These are phyloP conservation scores for Rhodotorula mucilaginosa DNA, from an alignment of 1,284 basidiomycete species.

Conservation along the genomic window DNA sequence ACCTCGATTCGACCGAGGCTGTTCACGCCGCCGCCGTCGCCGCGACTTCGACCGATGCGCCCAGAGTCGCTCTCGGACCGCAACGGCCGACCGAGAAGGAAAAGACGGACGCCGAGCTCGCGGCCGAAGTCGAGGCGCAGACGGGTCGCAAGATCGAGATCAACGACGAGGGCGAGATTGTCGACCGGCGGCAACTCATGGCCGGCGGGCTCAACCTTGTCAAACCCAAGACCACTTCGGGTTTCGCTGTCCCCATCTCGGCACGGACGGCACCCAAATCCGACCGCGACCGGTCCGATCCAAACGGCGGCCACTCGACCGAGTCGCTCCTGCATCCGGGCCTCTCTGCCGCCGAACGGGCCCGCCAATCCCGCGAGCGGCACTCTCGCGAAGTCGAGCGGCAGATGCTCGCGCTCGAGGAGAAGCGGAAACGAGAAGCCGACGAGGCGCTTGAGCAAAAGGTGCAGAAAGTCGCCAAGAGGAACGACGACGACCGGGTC, in stretches of 20 bases:
- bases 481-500: constrained; percentile 43
- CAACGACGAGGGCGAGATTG: constrained; percentile 95
- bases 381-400: constrained; percentile 42
- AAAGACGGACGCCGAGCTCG: constrained; percentile 65
- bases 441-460: constrained; percentile 39
- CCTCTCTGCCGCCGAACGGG: constrained; percentile 35
- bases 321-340: constrained; percentile 26
- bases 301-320: neutral
- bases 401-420: constrained; percentile 42
- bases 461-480: constrained; percentile 36
- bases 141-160: constrained; percentile 86
- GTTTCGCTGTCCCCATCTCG: constrained; percentile 21
- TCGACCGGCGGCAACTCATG: constrained; percentile 90
- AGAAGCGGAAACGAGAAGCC: constrained; percentile 41
- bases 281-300: neutral
- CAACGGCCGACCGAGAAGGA: neutral
- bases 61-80: constrained; percentile 15
- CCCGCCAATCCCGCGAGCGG: constrained; percentile 34
- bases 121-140: constrained; percentile 59
- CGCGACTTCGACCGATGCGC: constrained; percentile 54
- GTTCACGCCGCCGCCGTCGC: constrained; percentile 79
- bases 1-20: constrained; percentile 76
- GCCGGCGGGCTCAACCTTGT: constrained; percentile 85
- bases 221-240: constrained; percentile 26
- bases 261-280: neutral